Evolutionary conservation across 2,329 filamentous ascomycete genomes (phyloP), one percentile per base, ranked within the genome.

Genomic region (Colletotrichum somersetense): DNA sequence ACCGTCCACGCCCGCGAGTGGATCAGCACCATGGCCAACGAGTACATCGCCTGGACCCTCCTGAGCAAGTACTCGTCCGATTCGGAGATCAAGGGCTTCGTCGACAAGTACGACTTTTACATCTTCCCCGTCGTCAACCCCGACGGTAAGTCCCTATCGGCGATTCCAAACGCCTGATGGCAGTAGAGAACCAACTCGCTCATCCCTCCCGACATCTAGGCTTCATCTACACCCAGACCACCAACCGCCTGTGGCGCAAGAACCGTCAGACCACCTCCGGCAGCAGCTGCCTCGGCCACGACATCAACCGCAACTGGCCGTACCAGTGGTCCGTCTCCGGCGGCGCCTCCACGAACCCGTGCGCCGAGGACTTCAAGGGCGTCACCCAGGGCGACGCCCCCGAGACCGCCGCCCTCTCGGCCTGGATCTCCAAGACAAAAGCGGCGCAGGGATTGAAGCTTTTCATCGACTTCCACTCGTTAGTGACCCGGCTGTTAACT

Each of bases 71-170:
- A 85, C 50, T 48, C 67, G 46, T 42, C 71, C 16, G 62, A 74
- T 18, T 74, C 79, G 44, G 76, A 80, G 18, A 75, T 83, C 52
- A 80, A 79, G 58, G 76, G 77, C 3, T 85, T 86, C 74, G 82
- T 89, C 61, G 83, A 89, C 78, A 85, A 83, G 62, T 89, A 88
- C 77, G 89, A 91, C 81, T 88, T 89, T 78, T 91, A 88, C 80
- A 86, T 91, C 74, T 82, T 87, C 74, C 85, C 86, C 3, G 78
- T 88, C 44, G 85, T 86, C 48, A 89, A 89, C 75, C 87, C 87
- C 0, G 87, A 89, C 75, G 85, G 83, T 83, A 75, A 71, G 78
- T 61, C 8, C 1, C 33, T 5, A 2, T 5, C 0, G 16, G 16
- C 1, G 5, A 42, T 14, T 2, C 11, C 30, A 30, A 40, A 4